Conservation (phyloP, 306 rosid genomes). For the Trichosanthes cucumerina region DNA sequence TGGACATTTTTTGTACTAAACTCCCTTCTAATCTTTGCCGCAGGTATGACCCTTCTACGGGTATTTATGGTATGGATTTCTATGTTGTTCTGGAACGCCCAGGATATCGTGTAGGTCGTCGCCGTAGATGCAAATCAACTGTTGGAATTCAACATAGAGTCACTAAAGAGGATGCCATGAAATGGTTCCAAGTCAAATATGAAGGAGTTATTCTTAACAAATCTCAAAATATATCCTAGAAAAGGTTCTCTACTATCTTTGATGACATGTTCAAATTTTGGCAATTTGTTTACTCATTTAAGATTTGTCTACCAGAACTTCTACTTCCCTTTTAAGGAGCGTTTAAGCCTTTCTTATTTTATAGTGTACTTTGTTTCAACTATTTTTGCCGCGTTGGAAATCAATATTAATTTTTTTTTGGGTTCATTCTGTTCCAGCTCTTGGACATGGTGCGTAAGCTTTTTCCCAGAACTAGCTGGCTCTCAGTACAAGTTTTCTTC, state of each 20-base stretch:
- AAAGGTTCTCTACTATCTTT: not conserved
- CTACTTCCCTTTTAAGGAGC: not conserved
- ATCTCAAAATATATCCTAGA: conserved; percentile 21
- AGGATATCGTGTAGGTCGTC: conserved; percentile 49
- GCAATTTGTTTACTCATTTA: not conserved
- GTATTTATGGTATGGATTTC: conserved; percentile 64
- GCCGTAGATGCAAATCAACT: conserved; percentile 40
- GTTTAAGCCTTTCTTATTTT: not conserved
- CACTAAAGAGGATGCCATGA: conserved; percentile 55
- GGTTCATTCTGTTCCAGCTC: not conserved
- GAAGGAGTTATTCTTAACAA: conserved; percentile 64
- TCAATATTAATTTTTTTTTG: not conserved
- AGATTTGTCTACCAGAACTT: not conserved
- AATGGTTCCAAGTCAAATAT: conserved; percentile 57
- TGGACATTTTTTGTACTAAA: not conserved
- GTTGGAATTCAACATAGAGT: conserved; percentile 56
- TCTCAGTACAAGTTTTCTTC: not conserved
- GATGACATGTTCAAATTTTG: conserved; percentile 14
- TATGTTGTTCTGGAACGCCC: conserved; percentile 42
- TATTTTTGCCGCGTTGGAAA: not conserved
- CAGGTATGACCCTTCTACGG: conserved; percentile 52
- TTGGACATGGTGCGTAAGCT: not conserved
- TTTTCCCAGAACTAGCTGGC: not conserved
- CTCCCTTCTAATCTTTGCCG: not conserved
- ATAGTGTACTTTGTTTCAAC: not conserved